Percentiles rank a stretch among this genome's conserved stretches.
phyloP scores from a whole-genome alignment of 495 filamentous ascomycete species.

The Cercophora newfieldiana region DNA sequence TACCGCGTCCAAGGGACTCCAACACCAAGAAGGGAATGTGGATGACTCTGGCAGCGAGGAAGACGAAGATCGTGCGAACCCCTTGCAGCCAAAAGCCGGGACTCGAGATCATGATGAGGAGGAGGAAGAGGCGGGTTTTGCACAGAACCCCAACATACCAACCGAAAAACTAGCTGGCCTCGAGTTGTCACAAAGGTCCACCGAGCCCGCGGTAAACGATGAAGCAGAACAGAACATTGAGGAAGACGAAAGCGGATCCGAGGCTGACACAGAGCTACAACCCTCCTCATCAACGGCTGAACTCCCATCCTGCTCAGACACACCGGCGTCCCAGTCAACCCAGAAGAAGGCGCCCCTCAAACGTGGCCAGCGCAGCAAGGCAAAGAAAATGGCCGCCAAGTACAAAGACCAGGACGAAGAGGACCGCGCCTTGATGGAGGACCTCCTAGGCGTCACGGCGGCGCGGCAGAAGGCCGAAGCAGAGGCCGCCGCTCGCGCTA shows the following conservation, averaged over 20 bases:
- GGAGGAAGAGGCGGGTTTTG: neutral
- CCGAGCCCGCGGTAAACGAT: constrained; percentile 18
- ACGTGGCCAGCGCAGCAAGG: constrained; percentile 81
- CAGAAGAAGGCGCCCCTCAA: constrained; percentile 48
- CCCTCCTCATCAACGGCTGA: constrained; percentile 13
- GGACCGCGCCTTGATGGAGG: constrained; percentile 79
- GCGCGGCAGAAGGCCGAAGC: constrained; percentile 53
- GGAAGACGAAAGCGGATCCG: constrained; percentile 16
- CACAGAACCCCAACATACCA: constrained; percentile 14
- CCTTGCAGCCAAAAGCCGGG: constrained; percentile 40
- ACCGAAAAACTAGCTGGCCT: constrained; percentile 36
- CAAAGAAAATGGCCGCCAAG: constrained; percentile 83
- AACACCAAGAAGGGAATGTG: constrained; percentile 31
- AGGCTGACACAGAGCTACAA: constrained; percentile 23
- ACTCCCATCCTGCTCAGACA: constrained; percentile 15
- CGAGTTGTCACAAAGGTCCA: constrained; percentile 28
- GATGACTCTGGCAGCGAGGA: constrained; percentile 40
- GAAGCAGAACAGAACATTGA: constrained; percentile 14
- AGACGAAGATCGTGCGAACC: constrained; percentile 43
- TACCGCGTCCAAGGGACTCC: constrained; percentile 32
- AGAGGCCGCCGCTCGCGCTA: constrained; percentile 51
- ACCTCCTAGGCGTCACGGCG: constrained; percentile 72
- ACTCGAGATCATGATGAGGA: constrained; percentile 21
- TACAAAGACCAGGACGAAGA: constrained; percentile 95
- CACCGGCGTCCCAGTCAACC: constrained; percentile 28